These are phyloP conservation scores for Candida peoriensis DNA, from an alignment of 805 yeast species.

Conservation along the genomic window DNA sequence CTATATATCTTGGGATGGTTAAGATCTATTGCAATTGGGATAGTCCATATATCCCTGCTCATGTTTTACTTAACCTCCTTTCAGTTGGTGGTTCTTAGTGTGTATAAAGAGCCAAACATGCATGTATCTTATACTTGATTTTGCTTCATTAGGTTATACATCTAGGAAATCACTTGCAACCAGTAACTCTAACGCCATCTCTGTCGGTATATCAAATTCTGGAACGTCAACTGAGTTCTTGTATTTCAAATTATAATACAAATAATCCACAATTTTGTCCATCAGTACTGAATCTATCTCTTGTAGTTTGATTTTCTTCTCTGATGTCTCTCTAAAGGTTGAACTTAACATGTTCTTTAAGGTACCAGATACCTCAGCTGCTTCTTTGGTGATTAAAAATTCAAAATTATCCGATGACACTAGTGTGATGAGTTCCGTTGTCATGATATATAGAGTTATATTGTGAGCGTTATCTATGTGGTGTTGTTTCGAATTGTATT, in stretches of 20 bases:
- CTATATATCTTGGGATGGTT: too few species aligned
- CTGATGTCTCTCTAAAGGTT: conserved; percentile 56
- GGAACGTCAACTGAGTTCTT: conserved; percentile 62
- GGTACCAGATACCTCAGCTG: conserved; percentile 70
- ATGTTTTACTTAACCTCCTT: too few species aligned
- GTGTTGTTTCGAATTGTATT: too few species aligned
- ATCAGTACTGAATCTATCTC: conserved; percentile 70
- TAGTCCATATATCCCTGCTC: too few species aligned
- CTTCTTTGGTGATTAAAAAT: conserved; percentile 60
- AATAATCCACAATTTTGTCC: conserved; percentile 78
- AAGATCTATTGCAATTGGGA: too few species aligned
- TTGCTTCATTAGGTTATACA: too few species aligned
- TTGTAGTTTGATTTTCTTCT: conserved; percentile 46
- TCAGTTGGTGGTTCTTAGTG: too few species aligned
- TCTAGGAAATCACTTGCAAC: conserved; percentile 92
- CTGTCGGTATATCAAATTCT: conserved; percentile 89
- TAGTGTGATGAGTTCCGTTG: conserved; percentile 47
- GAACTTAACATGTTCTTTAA: conserved; percentile 51
- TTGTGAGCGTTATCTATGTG: too few species aligned
- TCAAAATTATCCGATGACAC: conserved; percentile 69
- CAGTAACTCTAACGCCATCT: conserved; percentile 82
- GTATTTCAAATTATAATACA: conserved; percentile 70
- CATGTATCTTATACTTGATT: too few species aligned
- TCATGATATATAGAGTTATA: conserved; percentile 1
- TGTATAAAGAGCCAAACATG: too few species aligned